Base-by-base conservation (phyloP, 2,329 filamentous ascomycete genomes). In the Hirsutella rhossiliensis region DNA sequence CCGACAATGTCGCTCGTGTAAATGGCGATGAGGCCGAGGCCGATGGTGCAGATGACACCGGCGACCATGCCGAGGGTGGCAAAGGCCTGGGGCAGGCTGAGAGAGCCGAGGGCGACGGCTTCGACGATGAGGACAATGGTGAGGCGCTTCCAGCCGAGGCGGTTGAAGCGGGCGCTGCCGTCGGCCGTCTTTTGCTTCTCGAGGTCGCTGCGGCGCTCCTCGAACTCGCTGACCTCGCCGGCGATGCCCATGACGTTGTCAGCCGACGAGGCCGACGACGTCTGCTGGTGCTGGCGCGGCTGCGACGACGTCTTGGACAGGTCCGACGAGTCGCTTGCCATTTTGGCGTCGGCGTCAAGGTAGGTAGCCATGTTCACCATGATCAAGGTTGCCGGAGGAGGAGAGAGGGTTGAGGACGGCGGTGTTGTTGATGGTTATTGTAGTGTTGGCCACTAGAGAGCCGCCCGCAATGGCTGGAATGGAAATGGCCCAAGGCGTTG, bases 91-190 rank as follows among this genome's bases (percentile, higher is more conserved):
- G 73, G 73, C 40, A 76, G 63, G 48, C 69, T 71, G 43, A 76
- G 60, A 46, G 63, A 66, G 40, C 73, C 73, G 15, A 76, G 69
- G 5, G 73, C 73, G 48, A 76, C 73, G 44, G 73, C 73, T 58
- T 75, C 72, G 52, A 76, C 73, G 47, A 76, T 73, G 47, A 76
- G 64, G 27, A 76, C 66, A 19, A 76, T 59, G 3, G 72, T 74
- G 30, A 76, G 64, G 12, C 73, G 70, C 56, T 75, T 76, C 73
- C 73, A 76, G 43, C 73, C 73, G 19, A 76, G 65, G 36, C 69
- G 67, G 48, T 72, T 61, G 56, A 76, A 76, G 44, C 72, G 65
- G 13, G 67, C 68, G 41, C 61, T 56, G 44, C 71, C 72, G 51
- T 67, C 55, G 7, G 62, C 62, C 12, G 61, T 61, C 54, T 69